Conservation (phyloP, 2,329 filamentous ascomycete genomes). For the Pseudocercospora crystallina region DNA sequence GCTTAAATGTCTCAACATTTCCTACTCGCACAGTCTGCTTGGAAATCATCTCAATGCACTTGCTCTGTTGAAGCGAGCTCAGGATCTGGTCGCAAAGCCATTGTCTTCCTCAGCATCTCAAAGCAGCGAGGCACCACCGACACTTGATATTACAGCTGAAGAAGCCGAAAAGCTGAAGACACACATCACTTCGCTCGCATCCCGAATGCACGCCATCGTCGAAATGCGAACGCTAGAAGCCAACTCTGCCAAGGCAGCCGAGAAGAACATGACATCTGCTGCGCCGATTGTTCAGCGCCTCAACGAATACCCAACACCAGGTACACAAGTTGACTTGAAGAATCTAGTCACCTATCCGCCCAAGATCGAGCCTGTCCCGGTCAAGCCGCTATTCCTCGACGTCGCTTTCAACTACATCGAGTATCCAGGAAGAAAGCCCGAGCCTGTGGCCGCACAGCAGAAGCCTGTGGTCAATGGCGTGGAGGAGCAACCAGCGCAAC, state of each 20-base stretch:
- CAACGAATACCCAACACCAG: constrained; percentile 69
- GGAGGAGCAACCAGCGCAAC: constrained; percentile 31
- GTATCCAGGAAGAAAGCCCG: constrained; percentile 66
- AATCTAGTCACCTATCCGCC: constrained; percentile 88
- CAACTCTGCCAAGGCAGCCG: constrained; percentile 49
- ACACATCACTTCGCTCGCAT: constrained; percentile 69
- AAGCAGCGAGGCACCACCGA: constrained; percentile 53
- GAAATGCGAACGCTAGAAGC: constrained; percentile 68
- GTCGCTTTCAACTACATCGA: constrained; percentile 97
- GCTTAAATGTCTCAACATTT: constrained; percentile 83
- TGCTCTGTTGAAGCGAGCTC: constrained; percentile 75
- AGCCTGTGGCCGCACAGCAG: constrained; percentile 26
- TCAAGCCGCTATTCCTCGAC: constrained; percentile 95
- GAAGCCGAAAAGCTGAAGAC: constrained; percentile 60
- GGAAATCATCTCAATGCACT: constrained; percentile 74
- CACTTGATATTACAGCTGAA: constrained; percentile 63
- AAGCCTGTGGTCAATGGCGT: constrained; percentile 25
- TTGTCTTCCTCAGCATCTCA: constrained; percentile 11
- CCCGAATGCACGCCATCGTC: constrained; percentile 80
- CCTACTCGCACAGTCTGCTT: constrained; percentile 76
- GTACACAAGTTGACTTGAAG: constrained; percentile 62
- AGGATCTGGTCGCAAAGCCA: constrained; percentile 55
- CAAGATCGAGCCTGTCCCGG: constrained; percentile 75
- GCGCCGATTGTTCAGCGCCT: constrained; percentile 73
- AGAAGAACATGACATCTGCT: constrained; percentile 44